Evolutionary conservation across 208 protist species (phyloP), one percentile per base, ranked within the genome.

Genomic region (Leishmania tropica): DNA sequence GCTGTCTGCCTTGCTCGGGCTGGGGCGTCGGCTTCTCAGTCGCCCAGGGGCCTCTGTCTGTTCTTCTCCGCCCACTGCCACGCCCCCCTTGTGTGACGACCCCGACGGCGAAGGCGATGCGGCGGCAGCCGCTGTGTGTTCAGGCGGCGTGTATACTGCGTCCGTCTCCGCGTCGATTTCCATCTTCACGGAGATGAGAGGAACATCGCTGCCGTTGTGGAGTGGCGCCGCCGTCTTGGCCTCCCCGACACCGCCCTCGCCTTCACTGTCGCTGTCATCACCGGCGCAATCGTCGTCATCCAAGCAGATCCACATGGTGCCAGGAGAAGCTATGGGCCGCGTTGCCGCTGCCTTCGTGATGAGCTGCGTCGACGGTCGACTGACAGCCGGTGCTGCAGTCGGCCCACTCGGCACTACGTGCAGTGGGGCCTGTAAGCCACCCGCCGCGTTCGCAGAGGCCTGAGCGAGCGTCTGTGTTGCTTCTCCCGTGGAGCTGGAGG

Each of bases 221-320:
- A 10, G 60, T 42, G 54, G 35, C 58, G 45, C 42, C 21, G n/a
- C 54, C 35, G 4, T 48, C 56, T 5, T 24, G 10, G 58, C 15
- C 42, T 64, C 31, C 19, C 47, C 54, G 21, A 31, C n/a, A 21
- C 13, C 35, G 31, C 51, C 77, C 40, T 81, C 75, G 28, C 48
- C 76, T 21, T 67, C 78, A 8, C 37, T 37, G 24, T 78, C 3
- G 60, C 45, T 47, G 42, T 42, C 64, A 45, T 87, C 54, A 60
- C 42, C 4, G 76, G 88, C 87, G 15, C 90, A 85, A 31, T 93
- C 87, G 76, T 95, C 91, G 79, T 93, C 91, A 54, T 94, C 90
- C 19, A 96, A 76, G 78, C 87, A 92, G 79, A 96, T 96, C 93
- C 93, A 96, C 83, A 94, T 65, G 35, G 91, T 95, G 70, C 80